Percentiles rank a stretch among this genome's conserved stretches.
phyloP scores from a whole-genome alignment of 768 basidiomycete genomes.

The Lentinus tigrinus region DNA sequence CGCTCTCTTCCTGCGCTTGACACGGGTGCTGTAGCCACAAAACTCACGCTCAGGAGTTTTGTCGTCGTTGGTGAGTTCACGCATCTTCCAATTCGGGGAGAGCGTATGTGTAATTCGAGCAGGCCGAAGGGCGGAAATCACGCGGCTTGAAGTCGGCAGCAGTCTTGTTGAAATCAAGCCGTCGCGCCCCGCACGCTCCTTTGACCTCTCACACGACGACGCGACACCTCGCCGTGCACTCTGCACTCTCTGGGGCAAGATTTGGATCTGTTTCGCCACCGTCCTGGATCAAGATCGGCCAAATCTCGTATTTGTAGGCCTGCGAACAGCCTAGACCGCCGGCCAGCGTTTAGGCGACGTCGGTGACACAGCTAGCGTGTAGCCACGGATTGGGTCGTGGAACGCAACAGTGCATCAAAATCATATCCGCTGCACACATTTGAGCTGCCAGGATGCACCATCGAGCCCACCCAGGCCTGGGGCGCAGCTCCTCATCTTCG shows the following conservation, averaged over 20 bases:
- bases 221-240: conserved; percentile 6
- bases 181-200: conserved; percentile 7
- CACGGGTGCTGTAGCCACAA: background rate
- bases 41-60: background rate
- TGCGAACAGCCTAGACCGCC: conserved; percentile 6
- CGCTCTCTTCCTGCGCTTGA: background rate
- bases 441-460: conserved; percentile 14
- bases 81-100: background rate
- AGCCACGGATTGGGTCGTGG: background rate
- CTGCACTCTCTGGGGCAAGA: background rate
- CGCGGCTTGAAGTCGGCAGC: conserved; percentile 13
- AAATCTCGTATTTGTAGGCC: background rate
- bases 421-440: conserved; percentile 1
- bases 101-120: background rate
- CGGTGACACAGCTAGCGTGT: conserved; percentile 1
- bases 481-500: conserved; percentile 8
- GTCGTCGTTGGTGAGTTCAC: background rate
- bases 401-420: conserved; percentile 1
- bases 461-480: conserved; percentile 13
- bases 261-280: background rate
- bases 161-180: conserved; percentile 13
- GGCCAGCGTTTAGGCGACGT: conserved; percentile 8
- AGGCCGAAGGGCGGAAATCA: conserved; percentile 6
- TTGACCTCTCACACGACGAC: conserved; percentile 15
- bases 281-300: background rate